Conservation (phyloP, 228 moss, liverwort and hornwort species). For the Sphagnum fallax region DNA sequence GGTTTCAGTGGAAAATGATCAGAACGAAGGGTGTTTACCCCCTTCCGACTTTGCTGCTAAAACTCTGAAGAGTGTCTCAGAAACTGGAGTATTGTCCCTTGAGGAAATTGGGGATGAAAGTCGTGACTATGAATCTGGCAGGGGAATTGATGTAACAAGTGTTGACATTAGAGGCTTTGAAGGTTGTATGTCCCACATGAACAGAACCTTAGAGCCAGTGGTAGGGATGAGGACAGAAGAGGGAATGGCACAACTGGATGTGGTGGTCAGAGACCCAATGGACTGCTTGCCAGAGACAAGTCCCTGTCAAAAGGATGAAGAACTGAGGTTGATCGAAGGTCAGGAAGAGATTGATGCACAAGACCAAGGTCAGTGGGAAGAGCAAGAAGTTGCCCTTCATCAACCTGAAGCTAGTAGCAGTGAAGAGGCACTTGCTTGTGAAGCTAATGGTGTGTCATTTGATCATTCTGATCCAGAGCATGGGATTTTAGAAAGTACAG, state of each 20-base stretch:
- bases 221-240: not conserved
- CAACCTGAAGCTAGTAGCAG: constrained; percentile 16
- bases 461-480: constrained; percentile 17
- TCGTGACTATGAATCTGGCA: too few relatives aligned
- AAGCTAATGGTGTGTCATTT: constrained; percentile 29
- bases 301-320: not conserved
- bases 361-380: constrained; percentile 3
- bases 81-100: too few relatives aligned
- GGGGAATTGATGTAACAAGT: not conserved
- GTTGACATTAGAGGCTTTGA: constrained; percentile 8
- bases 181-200: constrained; percentile 7
- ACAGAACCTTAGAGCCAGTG: constrained; percentile 1
- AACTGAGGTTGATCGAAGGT: constrained; percentile 1
- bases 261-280: not conserved
- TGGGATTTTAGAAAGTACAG: constrained; percentile 26
- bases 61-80: too few relatives aligned
- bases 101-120: too few relatives aligned
- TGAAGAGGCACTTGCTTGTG: constrained; percentile 22
- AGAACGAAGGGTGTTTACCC: not conserved
- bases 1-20: not conserved
- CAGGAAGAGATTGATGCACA: constrained; percentile 9
- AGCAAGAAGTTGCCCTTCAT: constrained; percentile 5
- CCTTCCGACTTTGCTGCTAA: not conserved
- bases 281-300: not conserved
- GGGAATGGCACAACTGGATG: not conserved